Evolutionary conservation across 2,329 filamentous ascomycete genomes (phyloP), one percentile per base, ranked within the genome.

Genomic region (Verticillium isaacii): DNA sequence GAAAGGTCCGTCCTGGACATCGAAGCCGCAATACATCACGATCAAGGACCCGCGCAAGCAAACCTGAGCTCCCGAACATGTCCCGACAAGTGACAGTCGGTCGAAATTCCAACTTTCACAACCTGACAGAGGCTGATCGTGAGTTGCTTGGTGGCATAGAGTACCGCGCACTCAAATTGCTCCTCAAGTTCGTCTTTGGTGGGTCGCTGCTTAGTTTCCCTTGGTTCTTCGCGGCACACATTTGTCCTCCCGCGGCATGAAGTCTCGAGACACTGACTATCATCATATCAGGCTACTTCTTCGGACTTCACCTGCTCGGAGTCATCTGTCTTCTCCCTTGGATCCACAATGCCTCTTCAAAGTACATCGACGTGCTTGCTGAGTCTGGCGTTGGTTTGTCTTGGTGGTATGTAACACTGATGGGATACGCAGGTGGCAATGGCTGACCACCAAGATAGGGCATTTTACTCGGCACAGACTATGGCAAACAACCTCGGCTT

Each of bases 401-500:
- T 6, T 85, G 82, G 82, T 84, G 82, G 81, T 82, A 70, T 65
- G 78, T 70, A 14, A n/a, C 5, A 29, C 29, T 36, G n/a, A 9
- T 29, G 3, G n/a, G 7, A 17, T 15, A 17, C 55, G 12, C 5
- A 6, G 15, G 2, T 2, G n/a, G 8, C 7, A n/a, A 17, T 32
- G n/a, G 15, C 37, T 58, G 8, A 58, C 37, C 12, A 58, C 37
- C 12, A 3, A 19, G 5, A 5, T 14, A 80, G 79, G 80, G 78
- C 75, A 2, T 74, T 82, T 34, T 83, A 78, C 67, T 79, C 80
- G 0, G 73, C 80, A 0, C 79, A 82, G 62, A 84, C 82, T 0
- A 82, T 82, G 73, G 71, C 79, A 15, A 73, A 78, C 60, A 85
- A 85, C 63, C 74, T 85, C 5, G 83, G 83, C 25, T 79, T 84